Base-by-base conservation (phyloP, 495 filamentous ascomycete genomes). In the Cenococcum geophilum region DNA sequence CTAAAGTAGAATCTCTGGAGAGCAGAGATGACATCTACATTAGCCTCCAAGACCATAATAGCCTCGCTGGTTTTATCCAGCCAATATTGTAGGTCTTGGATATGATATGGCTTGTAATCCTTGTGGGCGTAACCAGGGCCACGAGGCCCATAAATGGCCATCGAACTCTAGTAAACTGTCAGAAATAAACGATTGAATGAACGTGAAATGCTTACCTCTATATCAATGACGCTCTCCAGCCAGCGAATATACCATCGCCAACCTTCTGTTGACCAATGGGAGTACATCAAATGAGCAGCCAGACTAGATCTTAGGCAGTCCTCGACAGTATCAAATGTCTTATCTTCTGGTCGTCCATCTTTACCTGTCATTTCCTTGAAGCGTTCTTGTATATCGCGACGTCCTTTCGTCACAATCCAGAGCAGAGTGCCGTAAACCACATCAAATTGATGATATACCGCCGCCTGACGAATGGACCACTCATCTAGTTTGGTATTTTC, bases 371-470 rank as follows among this genome's bases (percentile, higher is more conserved):
- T 16, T 4, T 72, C 68, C 45, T 72, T 65, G 54, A 75, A 66
- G 11, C 72, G 57, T 21, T 76, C 61, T 42, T 73, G 59, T 25
- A 78, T 65, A 35, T 74, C 70, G 22, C 57, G 47, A 16, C 55
- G 49, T 5, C 63, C 64, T 50, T 71, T 63, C 12, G 68, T 66
- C 27, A 65, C 40, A 21, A 70, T 61, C 70, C 68, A 70, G 1
- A 66, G 42, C 10, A 48, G 37, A 35, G 27, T 64, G 1, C 72
- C 72, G 20, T 64, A 73, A 20, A 60, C 67, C 9, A 79, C 58
- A 64, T 80, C 78, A 34, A 79, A 76, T 18, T 74, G 75, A 60
- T 80, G 76, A 60, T 77, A 71, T 5, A 77, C 21, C 0, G 73
- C 68, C 18, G 65, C 59, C 57, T 80, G 77, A 0, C 74, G 74